Evolutionary conservation across 257 asterid species (phyloP).

Genomic region (Nicotiana sylvestris): DNA sequence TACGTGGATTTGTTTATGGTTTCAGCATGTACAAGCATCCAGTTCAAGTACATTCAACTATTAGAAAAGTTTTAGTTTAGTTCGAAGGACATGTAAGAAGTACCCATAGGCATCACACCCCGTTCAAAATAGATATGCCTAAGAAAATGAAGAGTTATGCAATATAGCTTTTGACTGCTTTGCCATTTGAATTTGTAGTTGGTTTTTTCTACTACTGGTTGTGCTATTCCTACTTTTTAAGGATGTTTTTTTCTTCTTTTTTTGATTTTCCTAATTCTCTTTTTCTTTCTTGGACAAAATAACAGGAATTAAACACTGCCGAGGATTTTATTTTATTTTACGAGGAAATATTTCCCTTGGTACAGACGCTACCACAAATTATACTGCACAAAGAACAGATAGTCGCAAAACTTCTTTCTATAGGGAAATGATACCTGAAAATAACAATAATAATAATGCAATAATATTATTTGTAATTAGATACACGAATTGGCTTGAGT

Average conservation of each 20-base stretch:
- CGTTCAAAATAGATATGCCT: not conserved
- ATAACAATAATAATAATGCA: too few relatives aligned
- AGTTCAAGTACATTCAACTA: not conserved
- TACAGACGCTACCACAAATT: conserved; percentile 87
- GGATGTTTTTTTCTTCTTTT: not conserved
- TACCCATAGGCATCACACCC: not conserved
- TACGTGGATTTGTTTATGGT: not conserved
- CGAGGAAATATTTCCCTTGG: conserved; percentile 74
- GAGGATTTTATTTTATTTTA: conserved; percentile 85
- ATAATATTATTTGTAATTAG: too few relatives aligned
- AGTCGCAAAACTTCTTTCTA: conserved; percentile 45
- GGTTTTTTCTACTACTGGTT: not conserved
- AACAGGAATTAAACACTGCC: conserved; percentile 90
- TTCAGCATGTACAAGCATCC: too few relatives aligned
- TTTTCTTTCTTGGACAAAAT: conserved; percentile 7
- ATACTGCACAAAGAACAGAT: conserved; percentile 71
- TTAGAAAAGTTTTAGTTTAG: not conserved
- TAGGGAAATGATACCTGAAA: too few relatives aligned
- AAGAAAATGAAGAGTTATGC: conserved; percentile 4
- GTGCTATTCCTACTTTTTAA: not conserved
- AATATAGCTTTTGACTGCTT: not conserved
- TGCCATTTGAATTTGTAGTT: conserved; percentile 6
- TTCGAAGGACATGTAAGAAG: not conserved
- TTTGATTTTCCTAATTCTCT: conserved; percentile 3
- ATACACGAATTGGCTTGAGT: too few relatives aligned